Conservation (phyloP, 1,139 yeast species). For the Geotrichum klebahnii region DNA sequence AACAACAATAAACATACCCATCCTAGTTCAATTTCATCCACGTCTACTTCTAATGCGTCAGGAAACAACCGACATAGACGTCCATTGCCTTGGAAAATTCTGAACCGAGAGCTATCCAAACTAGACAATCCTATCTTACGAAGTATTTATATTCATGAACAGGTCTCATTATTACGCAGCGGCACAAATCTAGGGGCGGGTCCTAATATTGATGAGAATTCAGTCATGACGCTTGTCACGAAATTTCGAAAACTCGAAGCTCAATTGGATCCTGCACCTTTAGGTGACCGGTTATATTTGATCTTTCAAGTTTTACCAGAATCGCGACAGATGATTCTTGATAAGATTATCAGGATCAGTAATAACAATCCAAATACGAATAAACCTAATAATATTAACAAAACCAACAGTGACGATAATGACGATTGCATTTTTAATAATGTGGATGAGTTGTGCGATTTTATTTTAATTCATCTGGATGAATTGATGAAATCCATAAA, state of each 20-base stretch:
- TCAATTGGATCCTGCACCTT: conserved; percentile 26
- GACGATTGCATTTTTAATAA: conserved; percentile 13
- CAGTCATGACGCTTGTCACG: conserved; percentile 13
- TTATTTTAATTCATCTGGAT: conserved; percentile 19
- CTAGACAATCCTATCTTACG: conserved; percentile 24
- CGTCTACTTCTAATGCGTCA: not conserved
- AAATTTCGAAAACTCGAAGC: conserved; percentile 23
- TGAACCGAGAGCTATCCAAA: conserved; percentile 14
- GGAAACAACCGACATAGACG: conserved; percentile 5
- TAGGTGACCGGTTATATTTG: conserved; percentile 25
- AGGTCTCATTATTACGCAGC: conserved; percentile 3
- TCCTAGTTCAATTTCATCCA: conserved; percentile 1
- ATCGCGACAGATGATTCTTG: conserved; percentile 17
- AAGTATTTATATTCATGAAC: conserved; percentile 22
- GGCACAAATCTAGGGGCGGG: not conserved
- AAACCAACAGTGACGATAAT: not conserved
- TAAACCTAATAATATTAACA: not conserved
- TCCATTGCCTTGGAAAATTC: conserved; percentile 17
- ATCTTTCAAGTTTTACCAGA: conserved; percentile 23
- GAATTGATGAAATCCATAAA: conserved; percentile 18
- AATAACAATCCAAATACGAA: not conserved
- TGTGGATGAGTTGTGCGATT: conserved; percentile 22
- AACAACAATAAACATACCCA: not conserved
- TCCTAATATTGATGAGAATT: conserved; percentile 9
- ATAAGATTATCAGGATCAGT: conserved; percentile 5